Conservation (phyloP, 2,329 filamentous ascomycete species). For the Gaeumannomyces tritici region DNA sequence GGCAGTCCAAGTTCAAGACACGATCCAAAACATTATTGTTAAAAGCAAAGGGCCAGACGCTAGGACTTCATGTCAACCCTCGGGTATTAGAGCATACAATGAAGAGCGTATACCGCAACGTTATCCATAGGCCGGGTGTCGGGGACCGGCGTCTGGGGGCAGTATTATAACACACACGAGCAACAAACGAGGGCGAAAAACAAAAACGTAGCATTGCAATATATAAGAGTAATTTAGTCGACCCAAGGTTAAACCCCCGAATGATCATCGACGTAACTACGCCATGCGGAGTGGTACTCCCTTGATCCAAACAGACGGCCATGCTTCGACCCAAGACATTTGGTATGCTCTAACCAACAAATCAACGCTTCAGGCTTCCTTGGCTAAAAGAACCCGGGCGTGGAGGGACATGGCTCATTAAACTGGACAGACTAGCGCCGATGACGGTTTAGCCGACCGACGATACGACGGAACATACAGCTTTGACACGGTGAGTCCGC, state of each 20-base stretch:
- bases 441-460: neutral
- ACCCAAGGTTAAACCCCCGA: neutral
- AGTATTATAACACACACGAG: too few relatives aligned
- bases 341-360: neutral
- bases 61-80: too few relatives aligned
- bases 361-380: neutral
- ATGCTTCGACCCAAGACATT: neutral
- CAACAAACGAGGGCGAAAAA: too few relatives aligned
- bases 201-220: neutral
- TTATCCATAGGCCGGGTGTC: too few relatives aligned
- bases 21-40: too few relatives aligned
- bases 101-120: too few relatives aligned
- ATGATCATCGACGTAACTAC: neutral
- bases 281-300: neutral
- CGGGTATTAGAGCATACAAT: too few relatives aligned
- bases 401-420: neutral
- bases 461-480: neutral
- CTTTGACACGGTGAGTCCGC: neutral
- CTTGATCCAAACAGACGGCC: neutral
- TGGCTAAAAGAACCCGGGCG: neutral
- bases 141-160: too few relatives aligned
- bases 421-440: neutral
- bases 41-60: too few relatives aligned
- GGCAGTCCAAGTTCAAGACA: too few relatives aligned
- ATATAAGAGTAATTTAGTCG: neutral